phyloP scores from a whole-genome alignment of 225 moss, liverwort and hornwort genomes.

The Anthoceros angustus region DNA sequence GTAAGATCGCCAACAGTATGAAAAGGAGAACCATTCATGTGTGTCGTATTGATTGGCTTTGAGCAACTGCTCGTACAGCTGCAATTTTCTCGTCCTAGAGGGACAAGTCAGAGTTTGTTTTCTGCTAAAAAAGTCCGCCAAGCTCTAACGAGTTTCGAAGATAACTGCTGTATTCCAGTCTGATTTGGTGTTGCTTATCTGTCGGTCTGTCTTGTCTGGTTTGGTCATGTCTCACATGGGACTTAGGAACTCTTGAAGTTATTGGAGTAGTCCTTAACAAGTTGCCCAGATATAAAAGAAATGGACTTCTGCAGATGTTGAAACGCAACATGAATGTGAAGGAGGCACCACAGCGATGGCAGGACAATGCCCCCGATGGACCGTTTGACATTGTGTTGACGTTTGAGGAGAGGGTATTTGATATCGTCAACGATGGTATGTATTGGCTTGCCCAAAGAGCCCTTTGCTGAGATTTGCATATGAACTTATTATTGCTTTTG shows the following conservation, averaged over 20 bases:
- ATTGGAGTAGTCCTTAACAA: not conserved
- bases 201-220: no score
- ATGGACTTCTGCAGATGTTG: conserved; percentile 92
- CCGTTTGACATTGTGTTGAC: conserved; percentile 95
- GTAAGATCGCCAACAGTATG: no score
- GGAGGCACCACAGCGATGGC: conserved; percentile 92
- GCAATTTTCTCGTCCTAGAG: no score
- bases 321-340: conserved; percentile 80
- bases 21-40: no score
- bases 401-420: conserved; percentile 95
- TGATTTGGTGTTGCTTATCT: no score
- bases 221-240: not conserved
- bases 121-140: no score
- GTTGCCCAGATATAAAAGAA: conserved; percentile 58
- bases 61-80: no score
- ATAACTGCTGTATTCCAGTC: no score
- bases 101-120: no score
- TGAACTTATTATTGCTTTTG: not conserved
- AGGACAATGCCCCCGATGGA: conserved; percentile 90
- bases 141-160: no score
- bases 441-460: conserved; percentile 1
- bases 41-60: no score
- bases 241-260: not conserved
- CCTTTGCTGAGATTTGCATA: not conserved
- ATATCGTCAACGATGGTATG: conserved; percentile 90